Conservation (phyloP, 2,329 filamentous ascomycete species). For the Penicillium sumatraense region DNA sequence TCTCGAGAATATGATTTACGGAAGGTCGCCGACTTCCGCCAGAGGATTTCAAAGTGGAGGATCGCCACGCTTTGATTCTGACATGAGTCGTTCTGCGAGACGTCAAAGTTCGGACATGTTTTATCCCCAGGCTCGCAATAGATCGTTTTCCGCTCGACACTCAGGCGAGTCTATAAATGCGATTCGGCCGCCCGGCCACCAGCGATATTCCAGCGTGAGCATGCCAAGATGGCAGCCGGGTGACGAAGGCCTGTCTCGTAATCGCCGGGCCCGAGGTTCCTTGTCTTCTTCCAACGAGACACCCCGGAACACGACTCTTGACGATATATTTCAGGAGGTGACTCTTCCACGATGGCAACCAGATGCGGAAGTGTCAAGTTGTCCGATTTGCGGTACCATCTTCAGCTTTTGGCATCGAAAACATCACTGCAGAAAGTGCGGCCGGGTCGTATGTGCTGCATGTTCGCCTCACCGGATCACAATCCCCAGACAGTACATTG, state of each 20-base stretch:
- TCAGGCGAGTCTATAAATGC: not conserved
- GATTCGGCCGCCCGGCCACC: not conserved
- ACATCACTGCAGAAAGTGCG: constrained; percentile 97
- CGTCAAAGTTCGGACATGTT: not conserved
- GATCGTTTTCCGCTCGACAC: not conserved
- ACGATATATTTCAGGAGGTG: constrained; percentile 9
- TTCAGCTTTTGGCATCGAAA: constrained; percentile 88
- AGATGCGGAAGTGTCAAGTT: constrained; percentile 78
- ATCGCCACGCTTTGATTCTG: not conserved
- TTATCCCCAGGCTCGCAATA: not conserved
- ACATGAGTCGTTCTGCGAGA: not conserved
- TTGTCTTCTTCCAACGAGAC: not conserved
- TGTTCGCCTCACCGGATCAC: constrained; percentile 96
- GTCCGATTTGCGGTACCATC: constrained; percentile 78
- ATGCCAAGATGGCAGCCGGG: not conserved
- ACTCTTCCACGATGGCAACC: constrained; percentile 80
- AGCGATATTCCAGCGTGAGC: not conserved
- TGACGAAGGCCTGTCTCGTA: not conserved
- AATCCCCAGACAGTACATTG: constrained; percentile 91
- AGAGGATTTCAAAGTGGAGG: not conserved
- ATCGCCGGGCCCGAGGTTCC: not conserved
- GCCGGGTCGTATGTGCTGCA: constrained; percentile 83
- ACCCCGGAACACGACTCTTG: not conserved
- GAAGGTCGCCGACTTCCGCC: not conserved
- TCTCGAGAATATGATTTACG: not conserved